Evolutionary conservation across 176 grass and related monocot species (phyloP).

Genomic region (Microstegium vimineum): DNA sequence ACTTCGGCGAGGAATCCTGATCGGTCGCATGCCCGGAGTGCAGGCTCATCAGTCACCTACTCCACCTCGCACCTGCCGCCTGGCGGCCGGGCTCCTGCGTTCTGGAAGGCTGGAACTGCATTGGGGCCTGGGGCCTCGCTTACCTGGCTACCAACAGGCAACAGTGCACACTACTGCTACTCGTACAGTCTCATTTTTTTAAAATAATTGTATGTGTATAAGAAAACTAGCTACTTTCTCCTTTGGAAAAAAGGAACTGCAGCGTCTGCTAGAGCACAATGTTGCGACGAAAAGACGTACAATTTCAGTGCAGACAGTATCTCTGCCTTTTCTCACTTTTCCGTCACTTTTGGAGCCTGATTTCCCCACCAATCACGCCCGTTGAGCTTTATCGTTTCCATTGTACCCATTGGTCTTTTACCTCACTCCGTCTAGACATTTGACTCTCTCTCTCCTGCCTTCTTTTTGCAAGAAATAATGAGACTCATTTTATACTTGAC

Average conservation of each 20-base stretch:
- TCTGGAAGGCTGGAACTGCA: slow-evolving; percentile 7
- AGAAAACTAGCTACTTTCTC: background rate
- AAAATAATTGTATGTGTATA: background rate
- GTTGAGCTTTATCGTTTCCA: background rate
- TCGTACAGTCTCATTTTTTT: background rate
- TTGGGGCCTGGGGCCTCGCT: background rate
- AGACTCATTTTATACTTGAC: too few species aligned
- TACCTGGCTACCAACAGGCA: slow-evolving; percentile 1
- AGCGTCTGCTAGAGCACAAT: background rate
- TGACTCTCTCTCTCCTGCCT: too few species aligned
- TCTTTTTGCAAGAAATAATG: too few species aligned
- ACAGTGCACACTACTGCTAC: background rate
- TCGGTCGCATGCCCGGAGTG: background rate
- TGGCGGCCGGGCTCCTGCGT: background rate
- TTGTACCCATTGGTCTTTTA: slow-evolving; percentile 11
- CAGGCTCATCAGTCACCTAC: too few species aligned
- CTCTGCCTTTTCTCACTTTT: slow-evolving; percentile 40
- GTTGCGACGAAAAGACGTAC: slow-evolving; percentile 23
- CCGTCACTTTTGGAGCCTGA: slow-evolving; percentile 43
- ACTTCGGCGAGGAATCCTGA: background rate
- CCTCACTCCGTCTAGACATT: background rate
- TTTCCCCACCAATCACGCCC: slow-evolving; percentile 51
- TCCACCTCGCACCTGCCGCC: too few species aligned
- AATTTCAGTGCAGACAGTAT: slow-evolving; percentile 29
- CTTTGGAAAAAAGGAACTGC: slow-evolving; percentile 27